Conservation (phyloP, 768 basidiomycete species). For the Leccinum uliginosum region DNA sequence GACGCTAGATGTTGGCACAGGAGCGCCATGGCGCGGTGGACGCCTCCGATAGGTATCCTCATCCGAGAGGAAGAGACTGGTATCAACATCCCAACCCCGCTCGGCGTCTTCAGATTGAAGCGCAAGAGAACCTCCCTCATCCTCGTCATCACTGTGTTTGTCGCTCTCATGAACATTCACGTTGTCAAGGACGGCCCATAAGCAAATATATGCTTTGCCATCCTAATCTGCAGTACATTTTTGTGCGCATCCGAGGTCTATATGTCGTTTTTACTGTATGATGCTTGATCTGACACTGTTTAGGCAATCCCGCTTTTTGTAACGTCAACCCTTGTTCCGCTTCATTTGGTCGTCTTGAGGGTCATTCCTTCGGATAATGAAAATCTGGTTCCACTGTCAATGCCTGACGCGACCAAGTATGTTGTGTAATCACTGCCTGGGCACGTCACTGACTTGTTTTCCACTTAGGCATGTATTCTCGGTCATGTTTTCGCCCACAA, state of each 20-base stretch:
- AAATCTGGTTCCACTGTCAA: too few relatives aligned
- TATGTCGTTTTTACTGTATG: too few relatives aligned
- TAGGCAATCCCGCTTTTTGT: too few relatives aligned
- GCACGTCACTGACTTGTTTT: too few relatives aligned
- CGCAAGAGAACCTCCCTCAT: constrained; percentile 55
- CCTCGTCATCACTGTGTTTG: constrained; percentile 52
- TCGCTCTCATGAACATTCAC: constrained; percentile 53
- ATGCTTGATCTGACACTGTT: too few relatives aligned
- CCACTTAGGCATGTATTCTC: too few relatives aligned
- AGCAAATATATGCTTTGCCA: constrained; percentile 87
- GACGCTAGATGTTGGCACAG: constrained; percentile 91
- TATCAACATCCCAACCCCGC: constrained; percentile 51
- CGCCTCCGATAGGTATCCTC: constrained; percentile 35
- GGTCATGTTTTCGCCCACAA: too few relatives aligned
- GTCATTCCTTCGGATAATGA: too few relatives aligned
- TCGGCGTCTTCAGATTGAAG: constrained; percentile 64
- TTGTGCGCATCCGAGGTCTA: constrained; percentile 95
- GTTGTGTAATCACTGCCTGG: too few relatives aligned
- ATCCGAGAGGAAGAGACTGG: constrained; percentile 38
- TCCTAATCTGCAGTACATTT: constrained; percentile 85
- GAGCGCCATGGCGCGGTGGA: constrained; percentile 58
- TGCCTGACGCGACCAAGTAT: too few relatives aligned
- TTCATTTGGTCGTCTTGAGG: too few relatives aligned
- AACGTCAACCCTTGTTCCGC: too few relatives aligned
- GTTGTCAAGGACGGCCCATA: constrained; percentile 53